Evolutionary conservation across 1,139 yeast genomes (phyloP).

Genomic region (Candida frijolesensis): DNA sequence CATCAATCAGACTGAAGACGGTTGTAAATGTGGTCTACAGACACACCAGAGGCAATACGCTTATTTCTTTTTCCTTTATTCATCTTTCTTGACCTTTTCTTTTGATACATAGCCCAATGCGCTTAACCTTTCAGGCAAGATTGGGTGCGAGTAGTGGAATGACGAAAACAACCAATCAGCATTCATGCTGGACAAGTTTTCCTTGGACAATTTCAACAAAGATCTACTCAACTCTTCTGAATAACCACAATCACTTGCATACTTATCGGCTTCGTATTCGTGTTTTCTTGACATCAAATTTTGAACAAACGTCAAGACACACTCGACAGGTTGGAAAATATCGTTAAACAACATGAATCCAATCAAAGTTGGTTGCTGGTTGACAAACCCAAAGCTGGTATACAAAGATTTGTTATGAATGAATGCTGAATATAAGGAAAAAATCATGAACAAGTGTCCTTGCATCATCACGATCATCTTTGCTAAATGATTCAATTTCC

Average conservation of each 20-base stretch:
- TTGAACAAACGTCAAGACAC: conserved; percentile 63
- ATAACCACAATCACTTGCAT: conserved; percentile 75
- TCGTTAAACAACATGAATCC: conserved; percentile 81
- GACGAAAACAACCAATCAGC: conserved; percentile 90
- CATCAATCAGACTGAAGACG: too few relatives aligned
- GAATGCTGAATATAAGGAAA: conserved; percentile 76
- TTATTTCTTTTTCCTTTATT: conserved; percentile 36
- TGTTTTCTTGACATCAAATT: conserved; percentile 77
- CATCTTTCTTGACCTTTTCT: conserved; percentile 42
- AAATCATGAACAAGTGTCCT: conserved; percentile 61
- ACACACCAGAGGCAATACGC: neutral
- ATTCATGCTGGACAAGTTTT: conserved; percentile 80
- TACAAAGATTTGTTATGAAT: conserved; percentile 77
- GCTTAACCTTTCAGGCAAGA: conserved; percentile 79
- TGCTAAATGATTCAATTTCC: conserved; percentile 87
- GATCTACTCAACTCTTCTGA: conserved; percentile 69
- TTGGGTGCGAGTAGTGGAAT: conserved; percentile 89
- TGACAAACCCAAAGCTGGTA: conserved; percentile 73
- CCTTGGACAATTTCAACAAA: conserved; percentile 72
- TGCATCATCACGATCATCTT: conserved; percentile 68
- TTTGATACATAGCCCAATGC: conserved; percentile 62
- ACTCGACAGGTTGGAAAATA: conserved; percentile 75
- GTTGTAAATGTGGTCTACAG: neutral
- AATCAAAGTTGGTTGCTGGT: conserved; percentile 67
- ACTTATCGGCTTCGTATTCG: conserved; percentile 92